Base-by-base conservation (phyloP, 129 eudicot species). In the Flaveria robusta region DNA sequence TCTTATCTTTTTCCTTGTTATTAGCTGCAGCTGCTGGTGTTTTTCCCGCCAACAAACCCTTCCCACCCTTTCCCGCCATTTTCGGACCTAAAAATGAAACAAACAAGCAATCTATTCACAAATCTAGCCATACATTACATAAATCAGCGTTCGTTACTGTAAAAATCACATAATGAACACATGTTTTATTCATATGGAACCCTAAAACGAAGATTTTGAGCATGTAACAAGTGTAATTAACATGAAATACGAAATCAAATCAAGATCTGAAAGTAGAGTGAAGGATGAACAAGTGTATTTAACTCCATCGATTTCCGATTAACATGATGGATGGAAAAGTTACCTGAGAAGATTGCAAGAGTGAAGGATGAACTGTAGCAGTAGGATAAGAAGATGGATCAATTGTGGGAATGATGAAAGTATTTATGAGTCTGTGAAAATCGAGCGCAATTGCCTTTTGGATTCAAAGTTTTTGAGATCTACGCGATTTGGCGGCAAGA, bases 1-100 rank as follows among this genome's bases (percentile, higher is more conserved):
- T 63, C 68, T 63, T 63, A 63, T 63, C 68, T n/a, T 63, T 63
- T 0, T 63, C 68, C 45, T 63, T 63, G 68, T 63, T 34, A 34
- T 34, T 63, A 27, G 68, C 68, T 63, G 68, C 68, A 63, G 68
- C 68, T 14, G 68, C 68, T 2, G 68, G 68, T 63, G 68, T 29
- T 31, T 63, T 63, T 16, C 68, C 68, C 3, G 68, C 68, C 68
- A 63, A 63, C 68, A 63, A 2, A 0, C 68, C 68, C 6, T 63
- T 63, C 5, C 68, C 68, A 1, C 68, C 68, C 6, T 63, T 63
- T 63, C 68, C 68, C 18, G 68, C 68, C 68, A 63, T 63, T 63
- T 27, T 1, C 7, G 1, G 4, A 60, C 23, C 11, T 63, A 29
- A 63, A 19, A 6, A 29, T 12, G 4, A 63, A 29, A 63, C 9